These are phyloP conservation scores for Pseudogymnoascus sp. DNA, from an alignment of 2,329 filamentous ascomycete genomes.

Conservation along the genomic window DNA sequence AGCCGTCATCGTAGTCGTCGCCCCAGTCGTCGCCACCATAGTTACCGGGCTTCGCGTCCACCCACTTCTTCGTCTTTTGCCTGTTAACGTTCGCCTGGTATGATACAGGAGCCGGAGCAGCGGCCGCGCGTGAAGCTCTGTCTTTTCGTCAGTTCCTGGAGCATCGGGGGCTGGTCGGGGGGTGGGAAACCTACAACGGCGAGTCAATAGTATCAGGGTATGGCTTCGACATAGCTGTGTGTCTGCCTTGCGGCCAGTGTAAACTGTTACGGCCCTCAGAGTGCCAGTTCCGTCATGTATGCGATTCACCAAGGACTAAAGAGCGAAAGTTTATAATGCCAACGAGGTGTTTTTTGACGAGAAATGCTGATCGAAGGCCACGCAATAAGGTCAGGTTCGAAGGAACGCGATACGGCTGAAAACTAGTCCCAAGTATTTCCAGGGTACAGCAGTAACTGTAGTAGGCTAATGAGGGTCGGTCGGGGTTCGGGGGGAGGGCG, in stretches of 20 bases:
- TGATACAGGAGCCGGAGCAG: slow-evolving; percentile 18
- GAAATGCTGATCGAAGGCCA: neutral
- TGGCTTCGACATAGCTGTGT: slow-evolving; percentile 24
- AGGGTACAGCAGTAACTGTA: neutral
- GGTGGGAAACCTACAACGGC: slow-evolving; percentile 19
- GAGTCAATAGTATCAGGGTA: slow-evolving; percentile 25
- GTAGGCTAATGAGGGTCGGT: neutral
- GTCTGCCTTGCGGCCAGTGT: slow-evolving; percentile 4
- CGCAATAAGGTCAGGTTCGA: slow-evolving; percentile 2
- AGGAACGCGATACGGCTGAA: slow-evolving; percentile 6
- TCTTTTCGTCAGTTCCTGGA: neutral
- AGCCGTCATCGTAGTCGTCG: slow-evolving; percentile 54
- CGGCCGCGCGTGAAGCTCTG: slow-evolving; percentile 19
- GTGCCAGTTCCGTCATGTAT: slow-evolving; percentile 9
- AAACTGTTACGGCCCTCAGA: neutral
- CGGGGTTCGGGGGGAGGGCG: neutral
- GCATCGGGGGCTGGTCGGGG: neutral
- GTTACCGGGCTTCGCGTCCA: slow-evolving; percentile 73
- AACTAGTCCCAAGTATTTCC: neutral
- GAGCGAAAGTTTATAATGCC: neutral
- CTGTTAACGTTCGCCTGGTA: slow-evolving; percentile 85
- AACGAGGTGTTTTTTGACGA: neutral
- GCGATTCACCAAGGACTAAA: neutral
- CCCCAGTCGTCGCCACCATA: slow-evolving; percentile 97
- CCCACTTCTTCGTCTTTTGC: slow-evolving; percentile 89